Evolutionary conservation across 2,329 filamentous ascomycete species (phyloP), one percentile per base, ranked within the genome.

Genomic region (Setomelanomma holmii): DNA sequence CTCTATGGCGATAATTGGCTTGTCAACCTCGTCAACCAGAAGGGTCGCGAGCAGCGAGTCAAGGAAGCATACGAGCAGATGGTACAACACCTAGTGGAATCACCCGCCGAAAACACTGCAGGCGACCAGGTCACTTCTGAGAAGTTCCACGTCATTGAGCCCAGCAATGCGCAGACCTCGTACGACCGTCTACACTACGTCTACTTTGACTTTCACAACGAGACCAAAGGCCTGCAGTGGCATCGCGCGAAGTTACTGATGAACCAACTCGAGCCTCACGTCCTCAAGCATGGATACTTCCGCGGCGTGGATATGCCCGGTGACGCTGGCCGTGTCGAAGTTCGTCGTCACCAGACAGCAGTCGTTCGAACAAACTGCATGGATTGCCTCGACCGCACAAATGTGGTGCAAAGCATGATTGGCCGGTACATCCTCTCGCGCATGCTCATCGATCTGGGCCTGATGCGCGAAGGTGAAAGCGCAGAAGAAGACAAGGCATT

Each of bases 281-380:
- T 99, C 5, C 79, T 87, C 16, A 84, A 86, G 35, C 92, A 96
- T 64, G 87, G 89, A 61, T 99, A 99, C 78, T 99, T 98, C 83
- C 89, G 92, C 56, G 93, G 91, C 33, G 86, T 93, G 22, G 91
- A 97, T 73, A 89, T 89, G 79, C 90, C 92, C 1, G 89, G 86
- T 38, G 84, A 86, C 63, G 82, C 87, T 52, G 89, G 89, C 23
- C 86, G 85, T 16, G 82, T 97, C 11, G 93, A 98, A 65, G 85
- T 91, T 27, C 87, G 92, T 58, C 88, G 85, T 56, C 83, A 86
- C 59, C 95, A 99, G 80, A 91, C 87, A 1, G 92, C 90, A 55
- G 93, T 98, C 14, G 93, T 99, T 59, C 88, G 95, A 47, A 97
- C 95, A 34, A 99, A 99, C 75, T 99, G 95, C 79, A 99, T 99